phyloP scores from a whole-genome alignment of 1,139 yeast species.

The Sugiyamaella grinbergsii region DNA sequence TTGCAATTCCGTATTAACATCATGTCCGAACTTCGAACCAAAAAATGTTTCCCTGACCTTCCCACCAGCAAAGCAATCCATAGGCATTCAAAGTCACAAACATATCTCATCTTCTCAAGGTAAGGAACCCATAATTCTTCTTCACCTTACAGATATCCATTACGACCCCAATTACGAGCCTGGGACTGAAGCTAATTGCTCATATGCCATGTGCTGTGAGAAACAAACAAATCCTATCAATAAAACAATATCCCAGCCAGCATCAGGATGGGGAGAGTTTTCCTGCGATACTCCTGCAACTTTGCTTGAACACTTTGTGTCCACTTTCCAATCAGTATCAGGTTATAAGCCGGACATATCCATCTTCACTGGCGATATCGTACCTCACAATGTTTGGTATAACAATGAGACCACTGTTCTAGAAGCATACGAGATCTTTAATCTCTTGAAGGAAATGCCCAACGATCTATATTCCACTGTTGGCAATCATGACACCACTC shows the following conservation, averaged over 20 bases:
- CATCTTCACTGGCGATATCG: constrained; percentile 66
- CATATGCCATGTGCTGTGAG: constrained; percentile 52
- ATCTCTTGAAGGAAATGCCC: constrained; percentile 15
- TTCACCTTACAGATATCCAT: constrained; percentile 68
- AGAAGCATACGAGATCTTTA: constrained; percentile 32
- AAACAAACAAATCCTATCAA: constrained; percentile 20
- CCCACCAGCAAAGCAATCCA: background rate
- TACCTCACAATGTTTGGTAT: constrained; percentile 57
- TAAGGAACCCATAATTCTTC: constrained; percentile 54
- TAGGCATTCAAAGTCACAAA: background rate
- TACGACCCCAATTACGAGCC: constrained; percentile 56
- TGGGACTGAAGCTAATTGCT: constrained; percentile 65
- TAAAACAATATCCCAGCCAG: constrained; percentile 47
- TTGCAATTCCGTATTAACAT: constrained; percentile 17
- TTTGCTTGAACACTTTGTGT: constrained; percentile 57
- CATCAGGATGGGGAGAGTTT: constrained; percentile 64
- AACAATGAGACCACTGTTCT: constrained; percentile 58
- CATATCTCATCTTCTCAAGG: constrained; percentile 1
- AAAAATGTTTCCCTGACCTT: constrained; percentile 3
- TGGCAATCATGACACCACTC: constrained; percentile 76
- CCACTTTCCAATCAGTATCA: constrained; percentile 23
- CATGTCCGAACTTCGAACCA: constrained; percentile 18
- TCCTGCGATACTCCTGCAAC: constrained; percentile 61
- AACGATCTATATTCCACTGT: constrained; percentile 62
- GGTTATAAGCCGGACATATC: constrained; percentile 48